Percentiles rank a stretch among this genome's conserved stretches.
These are phyloP conservation scores for Aureobasidium uvarum DNA, from an alignment of 2,329 filamentous ascomycete species.

Conservation along the genomic window DNA sequence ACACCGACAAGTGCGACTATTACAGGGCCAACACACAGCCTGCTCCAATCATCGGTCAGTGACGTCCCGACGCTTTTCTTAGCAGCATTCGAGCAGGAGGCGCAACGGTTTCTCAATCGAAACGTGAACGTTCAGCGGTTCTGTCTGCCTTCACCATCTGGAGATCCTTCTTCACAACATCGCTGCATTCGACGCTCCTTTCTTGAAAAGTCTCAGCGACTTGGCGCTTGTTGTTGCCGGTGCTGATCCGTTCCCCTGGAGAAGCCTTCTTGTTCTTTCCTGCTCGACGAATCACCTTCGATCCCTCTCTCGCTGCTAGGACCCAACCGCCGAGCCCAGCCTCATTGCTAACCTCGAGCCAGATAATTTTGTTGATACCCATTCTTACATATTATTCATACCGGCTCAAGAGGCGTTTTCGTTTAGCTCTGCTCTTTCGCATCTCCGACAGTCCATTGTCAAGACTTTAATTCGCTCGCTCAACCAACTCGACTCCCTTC, in stretches of 20 bases:
- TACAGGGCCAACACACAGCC: background rate
- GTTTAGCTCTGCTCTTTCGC: conserved; percentile 14
- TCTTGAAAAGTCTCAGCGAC: conserved; percentile 9
- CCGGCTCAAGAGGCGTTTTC: conserved; percentile 6
- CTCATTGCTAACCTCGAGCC: conserved; percentile 13
- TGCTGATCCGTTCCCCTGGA: conserved; percentile 20
- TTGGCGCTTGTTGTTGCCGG: conserved; percentile 18
- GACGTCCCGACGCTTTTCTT: conserved; percentile 25
- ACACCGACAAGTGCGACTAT: conserved; percentile 6
- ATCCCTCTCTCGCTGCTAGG: conserved; percentile 8
- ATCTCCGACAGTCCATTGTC: background rate
- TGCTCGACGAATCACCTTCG: conserved; percentile 19
- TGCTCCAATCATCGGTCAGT: conserved; percentile 21
- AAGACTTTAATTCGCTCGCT: conserved; percentile 17
- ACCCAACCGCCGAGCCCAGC: conserved; percentile 9
- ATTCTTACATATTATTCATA: conserved; percentile 15
- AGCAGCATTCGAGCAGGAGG: conserved; percentile 4
- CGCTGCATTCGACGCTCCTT: conserved; percentile 7
- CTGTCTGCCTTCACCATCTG: background rate
- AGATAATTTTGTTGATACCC: conserved; percentile 24
- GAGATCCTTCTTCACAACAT: conserved; percentile 17
- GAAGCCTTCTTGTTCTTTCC: background rate
- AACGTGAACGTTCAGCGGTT: conserved; percentile 21
- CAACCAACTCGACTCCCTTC: conserved; percentile 2
- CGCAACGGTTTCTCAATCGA: conserved; percentile 23